Base-by-base conservation (phyloP, 371 early-diverging fungal genomes). In the Amoeboaphelidium occidentale region DNA sequence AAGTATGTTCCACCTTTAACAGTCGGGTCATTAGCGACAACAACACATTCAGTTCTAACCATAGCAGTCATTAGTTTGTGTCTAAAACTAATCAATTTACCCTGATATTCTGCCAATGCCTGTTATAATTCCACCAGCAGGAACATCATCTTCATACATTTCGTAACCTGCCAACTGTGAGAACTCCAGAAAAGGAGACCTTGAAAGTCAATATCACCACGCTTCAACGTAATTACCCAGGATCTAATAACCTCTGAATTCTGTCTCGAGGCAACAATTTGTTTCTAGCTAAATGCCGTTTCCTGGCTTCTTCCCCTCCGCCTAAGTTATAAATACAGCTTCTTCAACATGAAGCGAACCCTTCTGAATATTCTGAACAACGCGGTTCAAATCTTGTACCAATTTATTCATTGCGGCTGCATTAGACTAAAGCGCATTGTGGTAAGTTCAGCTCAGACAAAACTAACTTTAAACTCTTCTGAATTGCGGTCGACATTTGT, bases 251-350 rank as follows among this genome's bases (percentile, higher is more conserved):
- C 21, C 76, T 72, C 46, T 81, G 79, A 55, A 90, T 75, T 63
- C 96, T 74, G 54, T 96, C 92, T 54, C 97, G 74, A 20, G 94
- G 90, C 39, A 96, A 65, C 58, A 96, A 67, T 72, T 96, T 96
- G 49, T 79, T 78, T 43, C 91, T 72, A 13, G 69, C 63, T 26
- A 88, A 56, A 63, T 96, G 97, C 50, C 88, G 73, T 52, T 81
- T 70, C 43, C 92, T 70, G 20, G 94, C 85, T 21, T 63, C 74
- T 54, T 79, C 80, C 43, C 89, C 89, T 53, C 97, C 97, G 48
- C 97, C 96, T 77, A 54, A 51, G 47, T 17, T 20, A 41, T 23
- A 25, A 24, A 32, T 22, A 48, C 43, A 44, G 47, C 51, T 45
- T 3, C 39, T 25, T 17, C 23, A n/a, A 21, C n/a, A 50, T 45